Conservation (phyloP, 2,329 filamentous ascomycete genomes). For the Trichoderma harzianum region DNA sequence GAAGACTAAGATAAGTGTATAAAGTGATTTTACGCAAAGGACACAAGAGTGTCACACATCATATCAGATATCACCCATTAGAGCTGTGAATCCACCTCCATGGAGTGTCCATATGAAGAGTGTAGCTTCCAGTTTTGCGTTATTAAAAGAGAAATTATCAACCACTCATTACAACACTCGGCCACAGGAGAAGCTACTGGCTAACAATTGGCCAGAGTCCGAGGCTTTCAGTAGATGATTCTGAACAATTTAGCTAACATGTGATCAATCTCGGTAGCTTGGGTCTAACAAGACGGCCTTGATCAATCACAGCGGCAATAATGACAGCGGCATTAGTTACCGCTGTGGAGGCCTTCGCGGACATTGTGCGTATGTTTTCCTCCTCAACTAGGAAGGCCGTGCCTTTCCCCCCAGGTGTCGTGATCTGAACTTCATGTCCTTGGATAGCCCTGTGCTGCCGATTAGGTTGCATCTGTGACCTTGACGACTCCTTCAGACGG, state of each 20-base stretch:
- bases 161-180: background rate
- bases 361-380: background rate
- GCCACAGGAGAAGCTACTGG: background rate
- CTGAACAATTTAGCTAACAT: background rate
- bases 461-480: background rate
- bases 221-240: background rate
- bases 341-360: background rate
- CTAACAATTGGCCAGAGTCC: background rate
- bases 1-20: background rate
- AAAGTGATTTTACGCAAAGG: background rate
- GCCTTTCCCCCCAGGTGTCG: background rate
- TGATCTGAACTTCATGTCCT: constrained; percentile 7
- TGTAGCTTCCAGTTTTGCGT: background rate
- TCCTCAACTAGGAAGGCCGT: background rate
- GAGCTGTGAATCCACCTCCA: background rate
- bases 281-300: background rate
- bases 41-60: background rate
- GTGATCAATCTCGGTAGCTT: background rate
- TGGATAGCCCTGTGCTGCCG: background rate
- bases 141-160: background rate
- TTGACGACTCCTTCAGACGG: background rate
- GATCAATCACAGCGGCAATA: background rate
- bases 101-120: background rate
- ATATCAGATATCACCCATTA: background rate
- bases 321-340: background rate